Conservation (phyloP, 1,139 yeast species). For the Suhomyces bokatorum region DNA sequence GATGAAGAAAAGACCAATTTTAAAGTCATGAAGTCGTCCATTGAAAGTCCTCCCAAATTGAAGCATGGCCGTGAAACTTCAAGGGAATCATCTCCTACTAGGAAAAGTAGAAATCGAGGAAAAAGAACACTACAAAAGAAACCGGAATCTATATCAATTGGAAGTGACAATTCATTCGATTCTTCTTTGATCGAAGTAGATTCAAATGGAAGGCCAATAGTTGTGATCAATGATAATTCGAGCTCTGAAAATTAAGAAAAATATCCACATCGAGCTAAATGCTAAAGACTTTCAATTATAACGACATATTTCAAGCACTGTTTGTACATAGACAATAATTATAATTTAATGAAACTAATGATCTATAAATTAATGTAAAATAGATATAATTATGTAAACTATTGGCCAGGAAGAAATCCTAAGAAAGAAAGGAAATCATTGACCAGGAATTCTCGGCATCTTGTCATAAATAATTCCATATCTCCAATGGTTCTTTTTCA, state of each 20-base stretch:
- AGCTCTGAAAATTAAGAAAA: not conserved
- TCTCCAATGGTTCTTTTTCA: too few relatives aligned
- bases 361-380: too few relatives aligned
- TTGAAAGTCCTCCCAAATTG: not conserved
- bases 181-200: constrained; percentile 5
- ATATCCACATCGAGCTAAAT: too few relatives aligned
- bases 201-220: not conserved
- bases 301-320: too few relatives aligned
- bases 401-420: too few relatives aligned
- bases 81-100: not conserved
- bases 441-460: too few relatives aligned
- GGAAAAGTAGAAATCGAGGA: not conserved
- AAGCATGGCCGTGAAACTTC: not conserved
- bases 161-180: constrained; percentile 3
- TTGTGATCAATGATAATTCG: not conserved
- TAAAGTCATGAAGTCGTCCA: not conserved
- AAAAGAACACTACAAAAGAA: not conserved
- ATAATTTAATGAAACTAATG: too few relatives aligned
- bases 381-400: too few relatives aligned
- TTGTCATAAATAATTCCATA: too few relatives aligned
- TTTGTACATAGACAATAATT: too few relatives aligned
- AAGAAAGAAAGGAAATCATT: too few relatives aligned
- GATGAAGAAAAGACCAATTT: not conserved
- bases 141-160: not conserved
- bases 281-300: too few relatives aligned